A percentile compares a stretch with the other conserved stretches of the same genome.
Conservation (phyloP, 2,329 filamentous ascomycete genomes). For the Sordariomycetes sp. region DNA sequence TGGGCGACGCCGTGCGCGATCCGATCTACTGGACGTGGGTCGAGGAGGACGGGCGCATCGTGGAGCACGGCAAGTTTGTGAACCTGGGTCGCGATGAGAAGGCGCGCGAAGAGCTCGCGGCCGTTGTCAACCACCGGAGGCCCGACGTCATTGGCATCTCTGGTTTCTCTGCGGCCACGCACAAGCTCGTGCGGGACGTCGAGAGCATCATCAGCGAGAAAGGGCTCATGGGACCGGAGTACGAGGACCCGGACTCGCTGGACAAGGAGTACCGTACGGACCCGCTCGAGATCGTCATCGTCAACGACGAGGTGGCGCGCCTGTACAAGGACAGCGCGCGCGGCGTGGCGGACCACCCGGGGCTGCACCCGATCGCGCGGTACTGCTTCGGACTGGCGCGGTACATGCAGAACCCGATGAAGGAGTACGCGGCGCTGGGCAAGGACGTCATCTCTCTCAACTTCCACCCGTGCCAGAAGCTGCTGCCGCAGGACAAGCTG, state of each 20-base stretch:
- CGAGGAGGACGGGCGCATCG: slow-evolving; percentile 78
- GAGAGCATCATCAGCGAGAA: slow-evolving; percentile 67
- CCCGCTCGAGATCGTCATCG: slow-evolving; percentile 73
- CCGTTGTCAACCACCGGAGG: slow-evolving; percentile 64
- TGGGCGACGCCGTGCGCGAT: slow-evolving; percentile 59
- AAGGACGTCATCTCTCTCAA: slow-evolving; percentile 76
- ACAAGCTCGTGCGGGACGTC: slow-evolving; percentile 70
- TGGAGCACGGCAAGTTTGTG: slow-evolving; percentile 78
- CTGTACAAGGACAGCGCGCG: slow-evolving; percentile 86
- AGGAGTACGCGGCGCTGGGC: slow-evolving; percentile 88
- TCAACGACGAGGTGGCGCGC: slow-evolving; percentile 95
- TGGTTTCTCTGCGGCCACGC: slow-evolving; percentile 77
- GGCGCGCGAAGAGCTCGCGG: slow-evolving; percentile 58
- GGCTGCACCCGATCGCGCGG: slow-evolving; percentile 61
- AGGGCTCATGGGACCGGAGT: slow-evolving; percentile 67
- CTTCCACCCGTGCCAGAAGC: slow-evolving; percentile 82
- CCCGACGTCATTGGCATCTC: slow-evolving; percentile 86
- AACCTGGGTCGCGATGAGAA: slow-evolving; percentile 62
- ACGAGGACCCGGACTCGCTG: slow-evolving; percentile 63
- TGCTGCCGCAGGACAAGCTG: slow-evolving; percentile 79
- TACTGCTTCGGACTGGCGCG: slow-evolving; percentile 84
- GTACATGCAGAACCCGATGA: slow-evolving; percentile 91
- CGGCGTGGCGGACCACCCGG: slow-evolving; percentile 68
- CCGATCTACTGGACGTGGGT: slow-evolving; percentile 86
- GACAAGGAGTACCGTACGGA: slow-evolving; percentile 54